Evolutionary conservation across 768 basidiomycete species (phyloP), one percentile per base, ranked within the genome.

Genomic region (Lactifluus hygrophoroides): DNA sequence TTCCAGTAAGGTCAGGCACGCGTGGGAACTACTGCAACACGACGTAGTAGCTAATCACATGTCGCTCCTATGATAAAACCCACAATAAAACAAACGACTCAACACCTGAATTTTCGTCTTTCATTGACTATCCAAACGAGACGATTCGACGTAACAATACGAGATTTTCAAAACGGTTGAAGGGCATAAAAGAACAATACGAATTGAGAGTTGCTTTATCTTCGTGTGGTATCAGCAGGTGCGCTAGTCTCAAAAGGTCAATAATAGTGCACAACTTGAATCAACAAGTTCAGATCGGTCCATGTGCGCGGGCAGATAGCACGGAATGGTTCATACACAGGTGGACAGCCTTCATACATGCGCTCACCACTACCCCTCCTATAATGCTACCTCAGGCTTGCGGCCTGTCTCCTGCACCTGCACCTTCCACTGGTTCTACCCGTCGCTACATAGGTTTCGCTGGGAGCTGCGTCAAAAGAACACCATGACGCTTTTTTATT

Each of bases 391-490:
- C 53, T n/a, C n/a, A n/a, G n/a, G n/a, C n/a, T 54, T 37, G 47
- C 42, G 32, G 45, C 37, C 21, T 17, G 30, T 58, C 35, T 3
- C 44, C 14, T 51, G 30, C 38, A 16, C 9, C 38, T 14, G 16
- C 56, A 30, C 38, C 46, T 21, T n/a, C 37, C 45, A 14, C 28
- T 19, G 14, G 8, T 40, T 34, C 44, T 13, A 21, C 6, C 37
- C n/a, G 32, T 37, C 35, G 19, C 38, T 79, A 96, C 77, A 94
- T 77, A 19, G 94, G 94, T 73, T 92, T 93, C 54, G 80, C 74
- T 27, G 95, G 94, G 19, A 90, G 79, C 69, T 97, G 94, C 17
- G 95, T 94, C 62, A 86, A 82, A 62, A 99, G 83, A 56, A 96
- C 82, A 58, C 84, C 84, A 69, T 86, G 88, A 69, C 95, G 84